Evolutionary conservation across 345 rosid genomes (phyloP).

Genomic region (Trapa incisa): DNA sequence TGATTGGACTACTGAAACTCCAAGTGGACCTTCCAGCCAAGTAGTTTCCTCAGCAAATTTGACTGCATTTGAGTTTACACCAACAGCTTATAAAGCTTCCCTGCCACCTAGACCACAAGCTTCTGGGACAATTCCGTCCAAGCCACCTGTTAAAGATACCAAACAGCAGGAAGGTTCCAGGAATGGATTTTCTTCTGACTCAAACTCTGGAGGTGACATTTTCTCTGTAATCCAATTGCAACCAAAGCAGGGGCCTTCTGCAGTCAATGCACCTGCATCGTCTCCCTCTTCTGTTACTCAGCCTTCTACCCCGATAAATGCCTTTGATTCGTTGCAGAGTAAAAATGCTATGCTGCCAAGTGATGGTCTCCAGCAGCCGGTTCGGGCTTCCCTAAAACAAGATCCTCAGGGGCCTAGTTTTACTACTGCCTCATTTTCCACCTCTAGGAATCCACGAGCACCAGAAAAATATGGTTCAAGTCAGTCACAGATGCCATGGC

Average conservation of each 20-base stretch:
- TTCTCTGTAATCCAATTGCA: conserved; percentile 48
- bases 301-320: conserved; percentile 22
- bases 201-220: conserved; percentile 70
- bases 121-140: conserved; percentile 32
- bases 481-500: conserved; percentile 59
- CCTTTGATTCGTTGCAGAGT: conserved; percentile 25
- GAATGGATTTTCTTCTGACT: conserved; percentile 59
- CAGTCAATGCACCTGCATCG: conserved; percentile 19
- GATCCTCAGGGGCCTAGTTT: conserved; percentile 22
- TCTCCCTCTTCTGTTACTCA: too few species aligned
- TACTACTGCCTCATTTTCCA: conserved; percentile 23
- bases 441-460: conserved; percentile 40
- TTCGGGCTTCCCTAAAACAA: conserved; percentile 20
- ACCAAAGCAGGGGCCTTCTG: conserved; percentile 35
- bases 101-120: conserved; percentile 43
- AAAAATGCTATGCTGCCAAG: conserved; percentile 38
- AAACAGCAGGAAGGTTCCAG: conserved; percentile 42
- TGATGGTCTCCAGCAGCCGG: conserved; percentile 22
- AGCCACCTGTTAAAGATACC: conserved; percentile 32
- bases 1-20: conserved; percentile 43
- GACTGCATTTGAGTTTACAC: conserved; percentile 39
- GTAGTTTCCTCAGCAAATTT: conserved; percentile 24
- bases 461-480: conserved; percentile 36
- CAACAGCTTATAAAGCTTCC: conserved; percentile 28
- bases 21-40: conserved; percentile 23